Evolutionary conservation across 129 eudicot species (phyloP).

Genomic region (Arctium lappa): DNA sequence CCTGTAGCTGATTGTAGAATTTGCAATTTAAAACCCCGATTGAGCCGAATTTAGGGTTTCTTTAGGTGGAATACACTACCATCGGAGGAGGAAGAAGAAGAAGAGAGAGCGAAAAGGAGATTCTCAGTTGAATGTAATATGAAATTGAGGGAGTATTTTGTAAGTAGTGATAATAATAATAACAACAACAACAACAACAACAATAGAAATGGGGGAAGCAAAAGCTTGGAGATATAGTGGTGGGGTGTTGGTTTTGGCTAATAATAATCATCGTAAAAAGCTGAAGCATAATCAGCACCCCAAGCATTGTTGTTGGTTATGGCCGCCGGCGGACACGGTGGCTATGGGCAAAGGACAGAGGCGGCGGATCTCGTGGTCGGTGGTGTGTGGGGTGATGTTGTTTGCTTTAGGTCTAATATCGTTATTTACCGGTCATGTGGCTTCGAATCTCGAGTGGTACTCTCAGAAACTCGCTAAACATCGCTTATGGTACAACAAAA

Average conservation of each 20-base stretch:
- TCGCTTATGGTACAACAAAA: conserved; percentile 40
- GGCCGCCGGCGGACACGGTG: conserved; percentile 37
- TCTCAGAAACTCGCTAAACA: conserved; percentile 42
- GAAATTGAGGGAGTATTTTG: conserved; percentile 31
- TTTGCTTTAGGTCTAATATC: conserved; percentile 31
- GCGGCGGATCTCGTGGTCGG: conserved; percentile 54
- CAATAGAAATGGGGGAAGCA: conserved; percentile 19
- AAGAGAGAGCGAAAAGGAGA: neutral
- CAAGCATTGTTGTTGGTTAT: conserved; percentile 36
- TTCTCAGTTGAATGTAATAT: conserved; percentile 34
- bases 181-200: neutral
- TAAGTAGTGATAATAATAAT: conserved; percentile 1
- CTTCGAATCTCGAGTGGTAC: conserved; percentile 40
- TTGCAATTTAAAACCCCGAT: neutral
- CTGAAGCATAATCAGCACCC: conserved; percentile 19
- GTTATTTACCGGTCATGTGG: conserved; percentile 36
- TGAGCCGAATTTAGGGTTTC: conserved; percentile 8
- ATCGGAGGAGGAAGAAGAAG: neutral
- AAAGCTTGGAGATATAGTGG: conserved; percentile 47
- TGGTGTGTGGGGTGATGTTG: conserved; percentile 58
- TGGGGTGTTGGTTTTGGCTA: conserved; percentile 31
- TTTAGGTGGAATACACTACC: neutral
- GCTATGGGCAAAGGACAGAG: conserved; percentile 32
- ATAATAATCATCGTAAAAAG: conserved; percentile 25
- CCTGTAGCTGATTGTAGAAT: conserved; percentile 1